Base-by-base conservation (phyloP, 108 stramenopile genomes). In the Fistulifera pelliculosa region DNA sequence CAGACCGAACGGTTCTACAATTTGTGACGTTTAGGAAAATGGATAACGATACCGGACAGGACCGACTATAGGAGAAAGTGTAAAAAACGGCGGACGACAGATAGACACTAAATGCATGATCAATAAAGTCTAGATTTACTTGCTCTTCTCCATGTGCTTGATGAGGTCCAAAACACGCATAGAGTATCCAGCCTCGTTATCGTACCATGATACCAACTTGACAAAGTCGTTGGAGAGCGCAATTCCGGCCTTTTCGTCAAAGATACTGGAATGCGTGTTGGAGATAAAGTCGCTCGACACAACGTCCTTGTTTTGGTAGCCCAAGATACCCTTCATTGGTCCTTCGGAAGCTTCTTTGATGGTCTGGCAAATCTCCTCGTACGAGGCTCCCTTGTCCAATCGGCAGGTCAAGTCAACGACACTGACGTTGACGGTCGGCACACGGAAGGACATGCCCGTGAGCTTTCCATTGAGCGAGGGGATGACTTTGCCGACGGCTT, bases 201-300 rank as follows among this genome's bases (percentile, higher is more conserved):
- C 97, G 62, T 98, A 99, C 96, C 96, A 99, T 13, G 92, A 85
- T 15, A 98, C 97, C 60, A 99, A 90, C 95, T 98, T 99, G 65
- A 99, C 94, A 70, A 98, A 99, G 78, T 94, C 71, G 58, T 94
- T 85, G 23, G 81, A 95, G 58, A 98, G 75, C 8, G 96, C 95
- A 70, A 99, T 98, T 49, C 96, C 95, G 22, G 97, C 98, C 75
- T 90, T 96, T 62, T 93, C 79, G 58, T 99, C 98, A 64, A 99
- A 95, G 56, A 98, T 91, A 54, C 85, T 93, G 18, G 94, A 94
- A 71, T 85, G 88, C 11, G 74, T 60, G 60, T 96, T 84, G 45
- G 85, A 74, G 41, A 96, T 89, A 75, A 98, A 98, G 73, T 99
- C 99, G 15, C 86, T 85, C 3, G 89, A 93, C 14, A 98, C 99